phyloP scores from a whole-genome alignment of 2,329 filamentous ascomycete genomes.

The Simplicillium sp. region DNA sequence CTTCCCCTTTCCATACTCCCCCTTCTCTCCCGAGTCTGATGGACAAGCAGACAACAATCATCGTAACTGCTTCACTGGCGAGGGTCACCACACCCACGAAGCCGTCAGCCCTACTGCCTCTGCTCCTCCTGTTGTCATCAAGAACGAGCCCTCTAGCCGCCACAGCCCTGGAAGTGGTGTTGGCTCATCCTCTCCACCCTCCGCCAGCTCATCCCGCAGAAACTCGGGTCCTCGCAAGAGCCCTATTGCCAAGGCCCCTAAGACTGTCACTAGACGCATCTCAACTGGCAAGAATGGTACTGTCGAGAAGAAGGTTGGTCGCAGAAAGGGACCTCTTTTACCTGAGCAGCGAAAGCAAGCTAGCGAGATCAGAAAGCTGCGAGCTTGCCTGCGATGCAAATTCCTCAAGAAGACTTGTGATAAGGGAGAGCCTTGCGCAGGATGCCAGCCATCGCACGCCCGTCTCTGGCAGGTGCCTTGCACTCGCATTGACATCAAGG shows the following conservation, averaged over 20 bases:
- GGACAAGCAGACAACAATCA: constrained; percentile 55
- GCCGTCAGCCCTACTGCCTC: constrained; percentile 59
- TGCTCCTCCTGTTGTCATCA: constrained; percentile 61
- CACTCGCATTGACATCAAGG: constrained; percentile 97
- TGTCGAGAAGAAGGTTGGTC: constrained; percentile 84
- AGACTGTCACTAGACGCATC: constrained; percentile 73
- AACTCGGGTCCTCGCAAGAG: constrained; percentile 67
- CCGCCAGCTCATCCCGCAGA: constrained; percentile 38
- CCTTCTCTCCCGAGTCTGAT: constrained; percentile 78
- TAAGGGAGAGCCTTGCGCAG: constrained; percentile 91
- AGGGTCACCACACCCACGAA: constrained; percentile 36
- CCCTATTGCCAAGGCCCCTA: constrained; percentile 69
- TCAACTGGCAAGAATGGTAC: constrained; percentile 64
- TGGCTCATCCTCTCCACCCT: constrained; percentile 53
- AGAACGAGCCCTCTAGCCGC: constrained; percentile 37
- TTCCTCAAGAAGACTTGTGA: constrained; percentile 99
- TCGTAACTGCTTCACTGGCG: constrained; percentile 52
- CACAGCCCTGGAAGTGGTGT: constrained; percentile 49
- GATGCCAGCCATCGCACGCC: constrained; percentile 91
- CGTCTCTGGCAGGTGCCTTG: constrained; percentile 96
- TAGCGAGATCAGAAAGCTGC: constrained; percentile 89
- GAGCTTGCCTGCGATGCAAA: constrained; percentile 91
- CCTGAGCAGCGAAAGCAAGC: constrained; percentile 95
- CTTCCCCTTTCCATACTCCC: constrained; percentile 57
- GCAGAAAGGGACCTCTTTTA: constrained; percentile 78